phyloP scores from a whole-genome alignment of 1,284 basidiomycete species.

The Moesziomyces parantarcticus region DNA sequence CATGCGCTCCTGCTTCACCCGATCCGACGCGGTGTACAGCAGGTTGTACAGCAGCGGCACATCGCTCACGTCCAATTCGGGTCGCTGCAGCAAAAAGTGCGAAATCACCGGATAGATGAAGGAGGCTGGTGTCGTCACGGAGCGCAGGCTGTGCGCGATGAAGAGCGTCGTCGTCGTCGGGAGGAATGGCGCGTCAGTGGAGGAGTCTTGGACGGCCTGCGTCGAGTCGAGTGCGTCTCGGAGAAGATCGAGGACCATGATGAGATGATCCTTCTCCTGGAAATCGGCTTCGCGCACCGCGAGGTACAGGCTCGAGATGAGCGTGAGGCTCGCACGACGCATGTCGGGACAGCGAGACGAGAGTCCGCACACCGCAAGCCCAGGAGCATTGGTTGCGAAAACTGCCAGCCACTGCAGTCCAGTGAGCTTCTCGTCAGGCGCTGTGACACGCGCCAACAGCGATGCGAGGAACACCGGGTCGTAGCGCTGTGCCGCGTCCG shows the following conservation, averaged over 20 bases:
- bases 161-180: conserved; percentile 83
- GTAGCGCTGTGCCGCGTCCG: conserved; percentile 70
- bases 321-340: conserved; percentile 71
- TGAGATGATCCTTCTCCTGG: conserved; percentile 81
- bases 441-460: conserved; percentile 76
- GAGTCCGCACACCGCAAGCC: conserved; percentile 79
- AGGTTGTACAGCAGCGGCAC: conserved; percentile 86
- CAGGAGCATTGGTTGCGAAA: conserved; percentile 81
- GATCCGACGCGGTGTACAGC: conserved; percentile 79
- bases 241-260: conserved; percentile 80
- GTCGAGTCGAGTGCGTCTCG: conserved; percentile 40
- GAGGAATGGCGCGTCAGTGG: conserved; percentile 69
- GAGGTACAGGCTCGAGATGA: conserved; percentile 70
- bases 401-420: conserved; percentile 84
- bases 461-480: conserved; percentile 84
- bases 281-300: conserved; percentile 74
- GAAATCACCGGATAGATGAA: conserved; percentile 83
- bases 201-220: conserved; percentile 15
- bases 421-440: conserved; percentile 72
- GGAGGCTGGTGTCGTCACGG: conserved; percentile 80
- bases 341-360: conserved; percentile 76
- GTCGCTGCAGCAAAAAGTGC: conserved; percentile 84
- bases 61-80: conserved; percentile 78
- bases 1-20: conserved; percentile 79
- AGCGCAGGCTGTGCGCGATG: conserved; percentile 80